A percentile compares a stretch with the other conserved stretches of the same genome.
Conservation (phyloP, 257 asterid genomes). For the Ehretia macrophylla region DNA sequence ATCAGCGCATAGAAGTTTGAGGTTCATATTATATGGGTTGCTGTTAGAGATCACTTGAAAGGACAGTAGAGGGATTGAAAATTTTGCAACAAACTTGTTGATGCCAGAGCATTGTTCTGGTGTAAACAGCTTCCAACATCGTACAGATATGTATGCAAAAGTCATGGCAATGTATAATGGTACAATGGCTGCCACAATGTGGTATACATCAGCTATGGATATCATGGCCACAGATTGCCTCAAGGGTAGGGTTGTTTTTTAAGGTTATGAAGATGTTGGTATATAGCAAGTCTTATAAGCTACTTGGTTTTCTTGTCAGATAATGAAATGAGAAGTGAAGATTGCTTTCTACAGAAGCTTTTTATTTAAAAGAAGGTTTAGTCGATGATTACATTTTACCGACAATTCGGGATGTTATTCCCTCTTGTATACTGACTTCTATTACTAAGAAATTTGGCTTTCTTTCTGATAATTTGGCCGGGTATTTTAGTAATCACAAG, state of each 20-base stretch:
- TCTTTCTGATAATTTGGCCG: no score
- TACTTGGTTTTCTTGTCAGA: slow-evolving; percentile 37
- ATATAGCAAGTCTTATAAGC: slow-evolving; percentile 39
- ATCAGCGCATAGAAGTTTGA: slow-evolving; percentile 65
- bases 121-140: slow-evolving; percentile 70
- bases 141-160: slow-evolving; percentile 61
- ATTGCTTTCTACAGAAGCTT: slow-evolving; percentile 41
- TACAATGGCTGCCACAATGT: slow-evolving; percentile 56
- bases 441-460: no score
- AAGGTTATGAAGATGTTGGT: slow-evolving; percentile 13
- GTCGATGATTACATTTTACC: no score
- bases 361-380: no score
- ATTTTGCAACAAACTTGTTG: slow-evolving; percentile 84
- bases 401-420: no score
- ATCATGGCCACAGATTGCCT: slow-evolving; percentile 40
- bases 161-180: slow-evolving; percentile 72
- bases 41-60: slow-evolving; percentile 70
- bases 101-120: slow-evolving; percentile 78
- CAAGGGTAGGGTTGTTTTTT: slow-evolving; percentile 12
- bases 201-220: slow-evolving; percentile 46
- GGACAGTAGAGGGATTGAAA: slow-evolving; percentile 76
- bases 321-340: slow-evolving; percentile 13
- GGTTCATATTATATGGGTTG: slow-evolving; percentile 74
- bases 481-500: no score
- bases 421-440: no score